Conservation (phyloP, 805 yeast species). For the Alloascoidea africana region DNA sequence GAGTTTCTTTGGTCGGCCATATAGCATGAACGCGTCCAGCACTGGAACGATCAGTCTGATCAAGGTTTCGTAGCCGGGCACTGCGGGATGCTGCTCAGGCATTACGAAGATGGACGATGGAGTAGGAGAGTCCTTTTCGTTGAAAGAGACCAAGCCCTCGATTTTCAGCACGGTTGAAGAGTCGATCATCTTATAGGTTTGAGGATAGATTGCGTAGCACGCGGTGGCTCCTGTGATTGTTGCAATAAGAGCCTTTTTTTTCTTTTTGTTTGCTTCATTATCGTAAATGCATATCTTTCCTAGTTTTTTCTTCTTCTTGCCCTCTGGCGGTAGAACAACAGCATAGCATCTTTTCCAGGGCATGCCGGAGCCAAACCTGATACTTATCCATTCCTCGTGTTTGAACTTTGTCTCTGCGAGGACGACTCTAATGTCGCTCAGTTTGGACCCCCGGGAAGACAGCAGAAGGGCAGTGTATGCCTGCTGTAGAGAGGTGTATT, state of each 20-base stretch:
- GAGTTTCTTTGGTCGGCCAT: conserved; percentile 52
- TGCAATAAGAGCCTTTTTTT: conserved; percentile 62
- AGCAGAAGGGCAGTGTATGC: conserved; percentile 93
- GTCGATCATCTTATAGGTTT: conserved; percentile 66
- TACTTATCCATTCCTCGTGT: conserved; percentile 91
- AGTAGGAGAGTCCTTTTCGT: conserved; percentile 10
- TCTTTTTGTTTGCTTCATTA: conserved; percentile 53
- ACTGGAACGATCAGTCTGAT: conserved; percentile 47
- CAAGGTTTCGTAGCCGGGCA: conserved; percentile 52
- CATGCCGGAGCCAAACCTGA: conserved; percentile 93
- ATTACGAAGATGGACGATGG: conserved; percentile 36
- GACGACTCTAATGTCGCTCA: conserved; percentile 76
- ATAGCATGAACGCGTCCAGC: conserved; percentile 44
- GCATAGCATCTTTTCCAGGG: conserved; percentile 95
- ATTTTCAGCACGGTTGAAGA: conserved; percentile 78
- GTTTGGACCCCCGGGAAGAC: conserved; percentile 77
- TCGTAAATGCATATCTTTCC: conserved; percentile 77
- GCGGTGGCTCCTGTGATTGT: conserved; percentile 53
- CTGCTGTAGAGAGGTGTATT: conserved; percentile 73
- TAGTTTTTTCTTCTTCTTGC: conserved; percentile 21
- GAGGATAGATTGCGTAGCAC: conserved; percentile 88
- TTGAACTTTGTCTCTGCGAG: conserved; percentile 73
- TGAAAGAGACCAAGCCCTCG: conserved; percentile 53
- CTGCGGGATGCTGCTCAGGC: conserved; percentile 57
- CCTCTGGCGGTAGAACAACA: conserved; percentile 48